Evolutionary conservation across 1,284 basidiomycete species (phyloP), one percentile per base, ranked within the genome.

Genomic region (Entoloma clypeatum): DNA sequence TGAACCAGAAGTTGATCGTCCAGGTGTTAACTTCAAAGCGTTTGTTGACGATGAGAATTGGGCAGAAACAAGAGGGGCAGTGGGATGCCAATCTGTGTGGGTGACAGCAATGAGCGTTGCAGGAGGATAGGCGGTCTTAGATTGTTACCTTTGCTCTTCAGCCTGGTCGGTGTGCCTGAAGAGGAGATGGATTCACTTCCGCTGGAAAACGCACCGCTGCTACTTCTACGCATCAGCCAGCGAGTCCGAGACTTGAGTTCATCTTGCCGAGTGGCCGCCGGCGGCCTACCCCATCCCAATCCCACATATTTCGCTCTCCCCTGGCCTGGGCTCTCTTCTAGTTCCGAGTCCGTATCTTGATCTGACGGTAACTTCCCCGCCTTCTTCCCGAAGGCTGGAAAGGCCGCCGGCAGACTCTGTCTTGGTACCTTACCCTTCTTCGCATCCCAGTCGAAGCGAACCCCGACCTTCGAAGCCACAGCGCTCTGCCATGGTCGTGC

Each of bases 401-500:
- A 83, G 9, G 74, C 80, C 28, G 82, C 79, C 19, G 85, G 86
- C 34, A 88, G 53, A 46, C 84, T 87, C 67, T 87, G 81, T 37
- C 85, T 68, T 11, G 83, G 83, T 7, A 54, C 62, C 51, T 73
- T 77, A 47, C 63, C 65, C 49, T 72, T 72, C 59, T 70, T 68
- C 25, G 62, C 58, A 18, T 68, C 68, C 38, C 66, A 59, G n/a
- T 73, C 77, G 47, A 80, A 77, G 36, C 72, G 68, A 41, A 77
- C 69, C 0, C 78, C 81, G 41, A 86, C 77, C 60, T 83, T 86
- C 49, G 69, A 60, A 5, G 83, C 71, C 9, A 87, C 72, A 2
- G 85, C 84, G 55, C 84, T 86, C 58, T 86, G 85, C 84, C 85
- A 87, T 3, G 81, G 83, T 7, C 85, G 69, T 33, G 75, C 74